phyloP scores from a whole-genome alignment of 352 stramenopile genomes.

The Hyaloperonospora brassicae region DNA sequence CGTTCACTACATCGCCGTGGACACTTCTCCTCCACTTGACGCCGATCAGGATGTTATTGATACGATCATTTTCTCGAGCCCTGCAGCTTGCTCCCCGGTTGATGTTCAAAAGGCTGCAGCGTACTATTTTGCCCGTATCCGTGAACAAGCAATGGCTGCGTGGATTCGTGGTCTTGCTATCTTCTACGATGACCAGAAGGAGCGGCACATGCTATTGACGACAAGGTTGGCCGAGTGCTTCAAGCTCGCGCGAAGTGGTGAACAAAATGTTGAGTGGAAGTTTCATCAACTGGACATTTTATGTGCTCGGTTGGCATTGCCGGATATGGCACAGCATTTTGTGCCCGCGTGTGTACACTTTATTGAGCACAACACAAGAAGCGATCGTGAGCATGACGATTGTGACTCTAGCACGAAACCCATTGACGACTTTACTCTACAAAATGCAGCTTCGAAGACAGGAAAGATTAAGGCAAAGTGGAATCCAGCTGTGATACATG shows the following conservation, averaged over 20 bases:
- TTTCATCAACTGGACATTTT: slow-evolving; percentile 76
- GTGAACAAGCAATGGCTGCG: slow-evolving; percentile 56
- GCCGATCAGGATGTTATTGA: slow-evolving; percentile 29
- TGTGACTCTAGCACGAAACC: slow-evolving; percentile 26
- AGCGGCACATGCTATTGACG: slow-evolving; percentile 47
- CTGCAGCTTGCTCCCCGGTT: slow-evolving; percentile 20
- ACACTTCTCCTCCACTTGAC: slow-evolving; percentile 12
- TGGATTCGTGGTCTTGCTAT: slow-evolving; percentile 69
- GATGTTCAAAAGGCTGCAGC: slow-evolving; percentile 39
- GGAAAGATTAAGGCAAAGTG: slow-evolving; percentile 61
- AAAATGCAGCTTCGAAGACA: slow-evolving; percentile 51
- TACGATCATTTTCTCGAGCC: slow-evolving; percentile 35
- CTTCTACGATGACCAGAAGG: slow-evolving; percentile 64
- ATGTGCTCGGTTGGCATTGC: slow-evolving; percentile 62
- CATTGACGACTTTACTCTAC: slow-evolving; percentile 62
- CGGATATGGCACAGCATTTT: slow-evolving; percentile 71
- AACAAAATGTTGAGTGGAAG: slow-evolving; percentile 37
- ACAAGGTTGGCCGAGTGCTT: slow-evolving; percentile 52
- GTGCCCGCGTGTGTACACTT: slow-evolving; percentile 61
- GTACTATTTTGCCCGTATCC: slow-evolving; percentile 46
- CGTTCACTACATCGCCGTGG: slow-evolving; percentile 36
- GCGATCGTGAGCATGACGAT: slow-evolving; percentile 22
- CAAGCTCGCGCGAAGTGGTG: slow-evolving; percentile 21
- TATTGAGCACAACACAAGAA: slow-evolving; percentile 34
- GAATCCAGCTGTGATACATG: slow-evolving; percentile 40